A percentile compares a stretch with the other conserved stretches of the same genome.
phyloP scores from a whole-genome alignment of 805 yeast genomes.

The Zygotorulaspora chibaensis region DNA sequence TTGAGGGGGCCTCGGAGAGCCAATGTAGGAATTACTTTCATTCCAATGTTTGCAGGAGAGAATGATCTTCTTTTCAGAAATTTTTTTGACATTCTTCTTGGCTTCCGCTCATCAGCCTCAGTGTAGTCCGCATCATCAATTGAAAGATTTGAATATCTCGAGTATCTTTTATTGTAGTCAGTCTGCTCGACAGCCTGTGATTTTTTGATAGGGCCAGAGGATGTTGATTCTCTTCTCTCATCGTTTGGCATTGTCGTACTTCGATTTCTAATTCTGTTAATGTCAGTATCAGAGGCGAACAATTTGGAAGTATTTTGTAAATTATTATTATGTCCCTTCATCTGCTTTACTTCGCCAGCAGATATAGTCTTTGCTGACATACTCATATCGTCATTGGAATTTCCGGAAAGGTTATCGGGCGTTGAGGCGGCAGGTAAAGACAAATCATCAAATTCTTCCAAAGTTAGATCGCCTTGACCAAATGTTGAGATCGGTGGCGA shows the following conservation, averaged over 20 bases:
- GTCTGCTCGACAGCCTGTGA: neutral
- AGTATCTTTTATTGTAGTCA: conserved; percentile 4
- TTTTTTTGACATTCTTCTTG: conserved; percentile 27
- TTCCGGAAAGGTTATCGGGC: conserved; percentile 4
- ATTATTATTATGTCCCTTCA: conserved; percentile 14
- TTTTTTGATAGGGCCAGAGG: neutral
- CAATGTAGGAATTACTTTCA: conserved; percentile 16
- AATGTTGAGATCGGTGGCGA: conserved; percentile 49
- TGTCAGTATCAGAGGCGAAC: conserved; percentile 12
- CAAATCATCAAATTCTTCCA: conserved; percentile 32
- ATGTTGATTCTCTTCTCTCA: conserved; percentile 1
- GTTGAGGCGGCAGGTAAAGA: conserved; percentile 4
- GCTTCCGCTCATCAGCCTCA: conserved; percentile 20
- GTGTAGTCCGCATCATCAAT: conserved; percentile 3
- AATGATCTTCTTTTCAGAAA: conserved; percentile 29
- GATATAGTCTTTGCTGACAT: conserved; percentile 8
- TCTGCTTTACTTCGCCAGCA: conserved; percentile 5
- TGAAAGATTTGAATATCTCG: conserved; percentile 6
- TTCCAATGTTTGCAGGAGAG: conserved; percentile 26
- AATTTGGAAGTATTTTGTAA: conserved; percentile 8
- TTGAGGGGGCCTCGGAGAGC: conserved; percentile 15
- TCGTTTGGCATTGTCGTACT: conserved; percentile 23
- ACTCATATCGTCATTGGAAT: conserved; percentile 9
- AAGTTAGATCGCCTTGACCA: conserved; percentile 51
- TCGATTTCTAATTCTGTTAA: conserved; percentile 17